These are phyloP conservation scores for Phytophthora idaei DNA, from an alignment of 352 stramenopile species.

Conservation along the genomic window DNA sequence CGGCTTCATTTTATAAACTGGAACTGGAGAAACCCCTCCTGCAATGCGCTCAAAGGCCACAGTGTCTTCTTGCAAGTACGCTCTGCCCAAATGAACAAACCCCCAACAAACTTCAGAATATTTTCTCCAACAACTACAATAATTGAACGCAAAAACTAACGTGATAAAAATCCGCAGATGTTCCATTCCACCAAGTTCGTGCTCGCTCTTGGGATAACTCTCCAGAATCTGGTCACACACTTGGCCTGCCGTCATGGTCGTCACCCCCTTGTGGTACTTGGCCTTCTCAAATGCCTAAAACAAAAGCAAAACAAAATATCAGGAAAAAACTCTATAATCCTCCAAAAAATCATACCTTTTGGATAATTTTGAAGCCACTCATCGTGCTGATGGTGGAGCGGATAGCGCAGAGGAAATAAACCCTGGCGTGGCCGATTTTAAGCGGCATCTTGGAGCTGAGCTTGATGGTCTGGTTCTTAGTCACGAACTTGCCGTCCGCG, in stretches of 20 bases:
- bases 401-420: constrained; percentile 81
- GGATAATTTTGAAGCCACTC: constrained; percentile 83
- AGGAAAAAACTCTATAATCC: constrained; percentile 9
- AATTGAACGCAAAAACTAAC: constrained; percentile 38
- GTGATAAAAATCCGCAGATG: constrained; percentile 71
- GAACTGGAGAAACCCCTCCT: constrained; percentile 13
- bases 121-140: not conserved
- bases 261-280: constrained; percentile 59
- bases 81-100: constrained; percentile 21
- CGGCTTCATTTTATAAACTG: constrained; percentile 46
- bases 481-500: constrained; percentile 65
- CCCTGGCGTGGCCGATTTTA: constrained; percentile 74
- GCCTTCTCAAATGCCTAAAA: constrained; percentile 80
- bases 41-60: constrained; percentile 37
- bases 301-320: not conserved
- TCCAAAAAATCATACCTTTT: constrained; percentile 46
- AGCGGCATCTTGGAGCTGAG: constrained; percentile 74
- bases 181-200: constrained; percentile 74
- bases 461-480: constrained; percentile 76
- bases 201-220: constrained; percentile 73
- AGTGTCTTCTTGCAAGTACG: constrained; percentile 49
- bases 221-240: constrained; percentile 78
- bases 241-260: constrained; percentile 63
- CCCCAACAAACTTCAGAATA: not conserved
- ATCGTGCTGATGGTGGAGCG: constrained; percentile 81